These are phyloP conservation scores for Populus euphratica DNA, from an alignment of 345 rosid species.

Conservation along the genomic window DNA sequence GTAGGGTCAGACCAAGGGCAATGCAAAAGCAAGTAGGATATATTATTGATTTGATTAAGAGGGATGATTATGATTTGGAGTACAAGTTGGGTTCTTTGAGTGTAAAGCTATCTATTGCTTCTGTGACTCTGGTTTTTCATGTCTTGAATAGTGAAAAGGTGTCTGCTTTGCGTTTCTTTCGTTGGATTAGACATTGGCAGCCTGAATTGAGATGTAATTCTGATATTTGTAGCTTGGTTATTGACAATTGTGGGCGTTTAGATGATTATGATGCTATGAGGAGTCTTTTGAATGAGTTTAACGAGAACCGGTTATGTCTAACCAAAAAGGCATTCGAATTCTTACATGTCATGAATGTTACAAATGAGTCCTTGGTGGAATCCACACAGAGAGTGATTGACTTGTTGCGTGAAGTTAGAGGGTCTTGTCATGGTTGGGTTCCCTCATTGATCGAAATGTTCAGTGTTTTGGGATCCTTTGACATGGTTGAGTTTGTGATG, in stretches of 20 bases:
- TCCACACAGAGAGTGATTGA: constrained; percentile 24
- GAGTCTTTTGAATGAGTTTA: constrained; percentile 32
- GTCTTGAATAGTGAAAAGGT: constrained; percentile 35
- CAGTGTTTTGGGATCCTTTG: constrained; percentile 29
- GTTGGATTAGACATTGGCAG: constrained; percentile 28
- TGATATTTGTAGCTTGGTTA: constrained; percentile 40
- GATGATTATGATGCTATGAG: constrained; percentile 35
- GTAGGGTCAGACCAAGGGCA: neutral
- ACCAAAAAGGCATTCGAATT: constrained; percentile 43
- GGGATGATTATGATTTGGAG: constrained; percentile 26
- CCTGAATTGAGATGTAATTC: constrained; percentile 27
- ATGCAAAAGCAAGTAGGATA: constrained; percentile 11
- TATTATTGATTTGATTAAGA: constrained; percentile 30
- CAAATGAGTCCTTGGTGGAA: constrained; percentile 18
- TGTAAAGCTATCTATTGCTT: constrained; percentile 30
- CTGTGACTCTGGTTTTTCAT: constrained; percentile 18
- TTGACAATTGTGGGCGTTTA: constrained; percentile 51
- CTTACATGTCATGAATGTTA: constrained; percentile 21
- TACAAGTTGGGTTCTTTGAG: constrained; percentile 32
- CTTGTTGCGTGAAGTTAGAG: constrained; percentile 40
- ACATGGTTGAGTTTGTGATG: constrained; percentile 44
- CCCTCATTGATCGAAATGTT: constrained; percentile 39
- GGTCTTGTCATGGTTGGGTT: constrained; percentile 30
- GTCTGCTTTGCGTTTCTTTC: constrained; percentile 40
- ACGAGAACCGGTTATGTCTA: constrained; percentile 14